Base-by-base conservation (phyloP, 306 rosid species). In the Dryas octopetala region DNA sequence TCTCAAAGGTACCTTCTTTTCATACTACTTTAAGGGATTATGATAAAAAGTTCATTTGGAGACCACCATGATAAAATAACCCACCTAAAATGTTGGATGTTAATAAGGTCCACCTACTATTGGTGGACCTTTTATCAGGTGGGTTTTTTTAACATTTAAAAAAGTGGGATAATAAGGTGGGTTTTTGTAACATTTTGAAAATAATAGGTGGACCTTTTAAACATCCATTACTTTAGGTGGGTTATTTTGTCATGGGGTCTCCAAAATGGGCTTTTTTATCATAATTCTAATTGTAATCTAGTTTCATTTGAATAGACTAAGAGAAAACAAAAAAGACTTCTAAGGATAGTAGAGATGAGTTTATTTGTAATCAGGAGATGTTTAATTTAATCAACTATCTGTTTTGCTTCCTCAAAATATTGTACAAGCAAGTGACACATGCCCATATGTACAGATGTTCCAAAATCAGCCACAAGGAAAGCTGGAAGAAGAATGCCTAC, bases 401-500 rank as follows among this genome's bases (percentile, higher is more conserved):
- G 55, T 1, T 45, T n/a, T 50, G 59, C 73, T 23, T 23, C 23
- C 23, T 23, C 23, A 23, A 23, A 23, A 23, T 23, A 23, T 23
- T 0, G 23, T 23, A 23, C 23, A 23, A 23, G 23, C 23, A 23
- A 61, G 51, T n/a, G 3, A 74, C 53, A 72, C 62, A 60, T 53
- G 38, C 54, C 13, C 66, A 69, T 55, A 6, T 80, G 40, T 71
- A 19, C 62, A 79, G 98, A 95, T 79, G 87, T 84, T 82, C 89
- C 96, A 6, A 59, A 82, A 75, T 95, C 97, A 0, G 96, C 92
- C 58, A 71, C 46, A 72, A 92, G 97, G 73, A 91, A 95, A 74
- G 97, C 97, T 62, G 86, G 51, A 78, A 87, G 97, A 66, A 71
- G 76, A 70, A 80, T 95, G 93, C 82, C 97, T 45, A 76, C 81